phyloP scores from a whole-genome alignment of 108 stramenopile genomes.

The Epipyxis sp. region DNA sequence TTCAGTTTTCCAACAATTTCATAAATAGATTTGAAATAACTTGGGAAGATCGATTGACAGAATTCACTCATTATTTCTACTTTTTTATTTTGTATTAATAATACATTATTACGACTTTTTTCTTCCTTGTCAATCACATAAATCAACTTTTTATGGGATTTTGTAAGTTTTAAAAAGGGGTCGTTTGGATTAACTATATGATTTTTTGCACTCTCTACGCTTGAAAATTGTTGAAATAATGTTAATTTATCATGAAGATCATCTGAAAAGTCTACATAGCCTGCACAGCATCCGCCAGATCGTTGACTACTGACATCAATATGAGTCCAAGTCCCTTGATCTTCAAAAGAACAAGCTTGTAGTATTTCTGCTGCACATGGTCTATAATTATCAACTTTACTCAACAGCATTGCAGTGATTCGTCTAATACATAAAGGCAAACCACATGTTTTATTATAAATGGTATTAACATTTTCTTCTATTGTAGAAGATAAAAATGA shows the following conservation, averaged over 20 bases:
- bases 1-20: background rate
- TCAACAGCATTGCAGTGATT: background rate
- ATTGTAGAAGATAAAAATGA: background rate
- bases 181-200: background rate
- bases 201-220: too few relatives aligned
- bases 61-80: constrained; percentile 7
- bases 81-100: background rate
- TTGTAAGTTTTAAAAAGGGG: background rate
- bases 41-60: background rate
- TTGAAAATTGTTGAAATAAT: background rate
- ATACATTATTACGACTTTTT: too few relatives aligned
- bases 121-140: too few relatives aligned
- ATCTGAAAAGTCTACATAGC: background rate
- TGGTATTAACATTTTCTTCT: background rate
- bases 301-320: background rate
- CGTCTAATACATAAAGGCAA: background rate
- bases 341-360: background rate
- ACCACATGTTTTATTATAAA: background rate
- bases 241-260: background rate
- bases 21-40: constrained; percentile 16
- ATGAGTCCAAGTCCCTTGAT: background rate
- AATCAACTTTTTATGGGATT: background rate
- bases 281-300: too few relatives aligned
- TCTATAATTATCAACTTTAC: background rate
- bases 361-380: constrained; percentile 11